Base-by-base conservation (phyloP, 352 stramenopile species). In the Phytophthora pini region DNA sequence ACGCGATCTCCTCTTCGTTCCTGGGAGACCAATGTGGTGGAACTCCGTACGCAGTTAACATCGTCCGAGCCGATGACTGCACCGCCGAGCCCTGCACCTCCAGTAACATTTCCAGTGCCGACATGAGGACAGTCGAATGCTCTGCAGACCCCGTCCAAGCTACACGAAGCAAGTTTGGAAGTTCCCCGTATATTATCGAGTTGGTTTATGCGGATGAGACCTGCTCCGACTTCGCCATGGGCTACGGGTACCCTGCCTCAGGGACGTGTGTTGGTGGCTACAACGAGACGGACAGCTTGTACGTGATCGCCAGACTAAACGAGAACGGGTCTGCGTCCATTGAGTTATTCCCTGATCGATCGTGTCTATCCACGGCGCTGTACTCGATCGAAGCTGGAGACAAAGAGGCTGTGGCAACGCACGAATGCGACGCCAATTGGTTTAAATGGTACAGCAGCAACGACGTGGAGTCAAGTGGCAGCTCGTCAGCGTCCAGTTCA, bases 391-490 rank as follows among this genome's bases (percentile, higher is more conserved):
- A 68, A 32, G 51, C n/a, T 11, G 58, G 15, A 10, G 58, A 65
- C 27, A 43, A 56, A 27, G 43, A 65, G 3, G 44, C 48, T 11
- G 24, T 70, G 3, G 17, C 12, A 27, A 61, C 17, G 1, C 62
- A 70, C 24, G 24, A 55, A n/a, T 70, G 62, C 13, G 56, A 65
- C 8, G 20, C 40, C 20, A 61, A 65, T 51, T 59, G 62, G 55
- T 51, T 38, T 46, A 63, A 17, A 17, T 70, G 61, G 61, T 65
- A 65, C 55, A 70, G 54, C 54, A 70, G 61, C 47, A 65, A 56
- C 61, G 61, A 65, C 17, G 10, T 31, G 9, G 47, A 46, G 8
- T 5, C 27, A 8, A 53, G 22, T 44, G 36, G 38, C n/a, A 61
- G 50, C 17, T 12, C 4, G 2, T 50, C 52, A 10, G 39, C 34